Evolutionary conservation across 2,329 filamentous ascomycete species (phyloP), one percentile per base, ranked within the genome.

Genomic region (Achaetomium macrosporum): DNA sequence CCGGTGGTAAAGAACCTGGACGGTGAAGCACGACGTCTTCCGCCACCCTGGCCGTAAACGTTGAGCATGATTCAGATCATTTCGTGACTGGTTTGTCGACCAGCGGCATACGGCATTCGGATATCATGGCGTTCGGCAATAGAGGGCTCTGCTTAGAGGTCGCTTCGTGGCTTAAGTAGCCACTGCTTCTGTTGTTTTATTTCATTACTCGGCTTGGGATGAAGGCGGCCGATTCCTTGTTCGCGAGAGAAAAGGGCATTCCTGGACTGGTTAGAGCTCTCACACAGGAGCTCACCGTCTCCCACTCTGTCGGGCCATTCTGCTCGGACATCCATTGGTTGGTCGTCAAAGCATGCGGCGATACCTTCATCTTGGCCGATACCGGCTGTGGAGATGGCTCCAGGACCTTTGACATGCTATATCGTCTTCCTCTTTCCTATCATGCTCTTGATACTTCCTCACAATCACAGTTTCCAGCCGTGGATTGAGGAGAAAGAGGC

Each of bases 1-100:
- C 61, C 73, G 76, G 58, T 79, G 76, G 76, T 79, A 75, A 71
- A 44, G n/a, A 35, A 31, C 25, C 33, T 36, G 19, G 33, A 42
- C 33, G 30, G 19, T 47, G n/a, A 20, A 19, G 39, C n/a, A 20
- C 49, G 42, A 41, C 35, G 25, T 31, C 16, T 9, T 29, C 5
- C 25, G 4, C 25, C n/a, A 12, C 44, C 36, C 29, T 30, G 17
- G 5, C 33, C 42, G 36, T 29, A 35, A 51, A 19, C 44, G 25
- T 29, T 40, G 16, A 31, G 36, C 50, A 41, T 45, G 36, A 43
- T 33, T 47, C 43, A 48, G 39, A 43, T 50, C 48, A 29, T 49
- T 40, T 40, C 30, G 45, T 40, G 43, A 42, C 42, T 50, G 46
- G 42, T 35, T 56, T 45, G 37, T 50, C 43, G 36, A 47, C 37